A percentile compares a stretch with the other conserved stretches of the same genome.
phyloP scores from a whole-genome alignment of 2,329 filamentous ascomycete genomes.

The Colletotrichum sp. region DNA sequence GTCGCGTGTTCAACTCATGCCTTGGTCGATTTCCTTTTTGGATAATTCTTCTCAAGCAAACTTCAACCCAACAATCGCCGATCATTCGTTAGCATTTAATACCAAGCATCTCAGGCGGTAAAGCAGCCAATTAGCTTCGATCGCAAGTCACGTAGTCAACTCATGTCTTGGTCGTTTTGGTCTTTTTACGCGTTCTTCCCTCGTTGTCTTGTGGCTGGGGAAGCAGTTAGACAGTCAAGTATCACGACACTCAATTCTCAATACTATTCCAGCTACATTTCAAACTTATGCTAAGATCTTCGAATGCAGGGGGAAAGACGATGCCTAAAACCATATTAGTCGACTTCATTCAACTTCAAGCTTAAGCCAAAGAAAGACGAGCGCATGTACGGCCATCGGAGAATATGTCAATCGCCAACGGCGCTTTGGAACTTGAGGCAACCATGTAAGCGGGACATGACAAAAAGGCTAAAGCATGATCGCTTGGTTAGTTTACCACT shows the following conservation, averaged over 20 bases:
- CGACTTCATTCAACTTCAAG: not conserved
- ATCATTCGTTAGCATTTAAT: too few species aligned
- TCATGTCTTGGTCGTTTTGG: not conserved
- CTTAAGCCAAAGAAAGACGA: not conserved
- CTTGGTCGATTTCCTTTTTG: not conserved
- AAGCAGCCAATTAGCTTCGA: not conserved
- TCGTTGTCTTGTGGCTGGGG: not conserved
- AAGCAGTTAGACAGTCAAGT: not conserved
- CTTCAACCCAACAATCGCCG: too few species aligned
- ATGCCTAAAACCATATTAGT: fast-evolving
- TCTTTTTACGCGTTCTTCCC: not conserved
- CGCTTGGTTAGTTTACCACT: not conserved
- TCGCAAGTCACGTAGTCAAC: not conserved
- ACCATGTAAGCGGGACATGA: not conserved
- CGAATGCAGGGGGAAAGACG: not conserved
- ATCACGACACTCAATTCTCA: not conserved
- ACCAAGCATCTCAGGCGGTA: too few species aligned
- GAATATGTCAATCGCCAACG: not conserved
- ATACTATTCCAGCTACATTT: not conserved
- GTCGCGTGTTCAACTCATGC: not conserved
- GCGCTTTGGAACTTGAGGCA: not conserved
- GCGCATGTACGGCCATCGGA: not conserved
- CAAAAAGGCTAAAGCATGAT: not conserved
- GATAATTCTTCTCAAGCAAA: too few species aligned
- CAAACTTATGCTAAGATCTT: not conserved